Conservation (phyloP, 2,329 filamentous ascomycete species). For the Pyrenophora tritici-repentis region DNA sequence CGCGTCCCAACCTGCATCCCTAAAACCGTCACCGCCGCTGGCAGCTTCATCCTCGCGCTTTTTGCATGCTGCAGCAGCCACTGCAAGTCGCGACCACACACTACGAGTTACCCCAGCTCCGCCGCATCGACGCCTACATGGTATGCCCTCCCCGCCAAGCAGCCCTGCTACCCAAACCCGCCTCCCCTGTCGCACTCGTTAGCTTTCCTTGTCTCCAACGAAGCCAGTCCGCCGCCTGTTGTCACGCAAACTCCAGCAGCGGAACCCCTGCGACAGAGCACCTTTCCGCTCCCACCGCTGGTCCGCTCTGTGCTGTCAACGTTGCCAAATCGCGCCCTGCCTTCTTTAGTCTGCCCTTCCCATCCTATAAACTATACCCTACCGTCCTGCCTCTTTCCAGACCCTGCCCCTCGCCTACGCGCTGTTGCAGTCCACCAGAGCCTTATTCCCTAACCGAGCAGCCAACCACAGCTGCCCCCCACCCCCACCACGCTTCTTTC, state of each 20-base stretch:
- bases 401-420: constrained; percentile 46
- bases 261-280: constrained; percentile 38
- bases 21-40: constrained; percentile 31
- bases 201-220: constrained; percentile 29
- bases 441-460: constrained; percentile 30
- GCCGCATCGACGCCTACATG: constrained; percentile 48
- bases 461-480: constrained; percentile 28
- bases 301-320: constrained; percentile 43
- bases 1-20: constrained; percentile 27
- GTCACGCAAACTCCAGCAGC: constrained; percentile 37
- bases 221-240: constrained; percentile 35
- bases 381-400: constrained; percentile 37
- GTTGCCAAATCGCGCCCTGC: constrained; percentile 24
- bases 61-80: constrained; percentile 47
- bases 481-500: constrained; percentile 20
- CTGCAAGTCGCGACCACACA: constrained; percentile 47
- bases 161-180: constrained; percentile 38
- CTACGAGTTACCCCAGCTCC: constrained; percentile 40
- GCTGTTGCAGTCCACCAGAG: constrained; percentile 28
- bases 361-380: constrained; percentile 45
- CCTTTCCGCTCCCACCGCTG: constrained; percentile 36
- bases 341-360: constrained; percentile 37
- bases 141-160: constrained; percentile 50
- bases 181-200: constrained; percentile 38
- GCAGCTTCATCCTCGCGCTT: constrained; percentile 43